Evolutionary conservation across 2,329 filamentous ascomycete species (phyloP), one percentile per base, ranked within the genome.

Genomic region (Lasiodiplodia gonubiensis): DNA sequence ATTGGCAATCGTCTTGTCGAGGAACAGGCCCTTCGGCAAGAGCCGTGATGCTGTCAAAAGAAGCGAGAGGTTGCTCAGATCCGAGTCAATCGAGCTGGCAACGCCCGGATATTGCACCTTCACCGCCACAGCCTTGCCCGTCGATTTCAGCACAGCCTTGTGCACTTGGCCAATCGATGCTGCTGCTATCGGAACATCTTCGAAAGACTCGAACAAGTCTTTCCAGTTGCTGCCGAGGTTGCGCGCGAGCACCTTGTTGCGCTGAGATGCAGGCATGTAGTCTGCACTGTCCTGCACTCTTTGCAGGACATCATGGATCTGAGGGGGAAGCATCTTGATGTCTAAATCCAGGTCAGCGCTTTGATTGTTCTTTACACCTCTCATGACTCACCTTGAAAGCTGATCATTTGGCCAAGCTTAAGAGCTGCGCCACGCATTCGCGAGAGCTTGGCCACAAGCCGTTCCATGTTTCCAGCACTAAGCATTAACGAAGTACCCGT

Each of bases 21-120:
- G 89, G 75, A 95, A 99, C 0, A 99, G 84, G 0, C 95, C 95
- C 75, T 92, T 94, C 0, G 95, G 96, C 0, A 99, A 85, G 30
- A 99, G 87, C 67, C 92, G 90, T 5, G 94, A 97, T 30, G 95
- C 95, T 6, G 92, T 95, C 14, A 99, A 87, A 1, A 99, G 89
- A 67, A 99, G 86, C 10, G 91, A 92, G 37, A 99, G 86, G 74
- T 99, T 99, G 80, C 93, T 96, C 1, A 99, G 86, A 74, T 99
- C 95, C 0, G 94, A 97, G 79, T 97, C 93, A 77, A 99, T 99
- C 4, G 94, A 98, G 78, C 92, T 90, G 21, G 94, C 92, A 1
- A 99, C 95, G 16, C 96, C 96, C 0, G 95, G 95, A 73, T 99
- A 99, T 79, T 99, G 95, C 11, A 99, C 90, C 80, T 99, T 99